phyloP scores from a whole-genome alignment of 352 stramenopile genomes.

The Pythium utonaiense region DNA sequence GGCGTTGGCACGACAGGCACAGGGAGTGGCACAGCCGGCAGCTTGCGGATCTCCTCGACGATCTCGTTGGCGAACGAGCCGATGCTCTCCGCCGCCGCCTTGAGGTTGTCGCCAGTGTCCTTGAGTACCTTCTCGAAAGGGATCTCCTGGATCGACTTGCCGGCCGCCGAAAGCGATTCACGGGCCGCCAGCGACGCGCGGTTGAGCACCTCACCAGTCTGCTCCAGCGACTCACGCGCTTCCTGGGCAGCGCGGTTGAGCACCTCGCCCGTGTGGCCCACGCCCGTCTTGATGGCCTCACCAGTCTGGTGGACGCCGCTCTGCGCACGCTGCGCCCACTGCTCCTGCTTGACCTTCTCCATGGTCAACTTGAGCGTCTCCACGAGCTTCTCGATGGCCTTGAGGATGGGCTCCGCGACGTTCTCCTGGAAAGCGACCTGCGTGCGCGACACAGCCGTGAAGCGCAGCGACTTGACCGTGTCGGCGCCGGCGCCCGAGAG shows the following conservation, averaged over 20 bases:
- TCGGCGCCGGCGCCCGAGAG: slow-evolving; percentile 29
- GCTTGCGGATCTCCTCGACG: slow-evolving; percentile 57
- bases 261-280: slow-evolving; percentile 62
- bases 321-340: slow-evolving; percentile 59
- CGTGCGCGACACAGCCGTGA: slow-evolving; percentile 53
- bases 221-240: slow-evolving; percentile 24
- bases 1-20: slow-evolving; percentile 7
- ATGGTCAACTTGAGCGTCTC: slow-evolving; percentile 73
- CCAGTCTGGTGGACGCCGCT: slow-evolving; percentile 34
- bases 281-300: slow-evolving; percentile 33
- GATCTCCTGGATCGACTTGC: slow-evolving; percentile 66
- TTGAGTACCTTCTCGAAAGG: slow-evolving; percentile 81
- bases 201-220: slow-evolving; percentile 37
- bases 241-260: slow-evolving; percentile 43
- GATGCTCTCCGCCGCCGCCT: slow-evolving; percentile 68
- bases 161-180: slow-evolving; percentile 23
- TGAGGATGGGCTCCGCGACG: slow-evolving; percentile 72
- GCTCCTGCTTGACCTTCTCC: slow-evolving; percentile 80
- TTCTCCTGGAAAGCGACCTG: slow-evolving; percentile 75
- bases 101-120: slow-evolving; percentile 75
- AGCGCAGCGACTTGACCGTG: slow-evolving; percentile 54
- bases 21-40: slow-evolving; percentile 13
- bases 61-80: slow-evolving; percentile 75
- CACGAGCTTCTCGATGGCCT: slow-evolving; percentile 80
- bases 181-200: slow-evolving; percentile 18